Conservation (phyloP, 805 yeast species). For the Ogataea dorogensis region DNA sequence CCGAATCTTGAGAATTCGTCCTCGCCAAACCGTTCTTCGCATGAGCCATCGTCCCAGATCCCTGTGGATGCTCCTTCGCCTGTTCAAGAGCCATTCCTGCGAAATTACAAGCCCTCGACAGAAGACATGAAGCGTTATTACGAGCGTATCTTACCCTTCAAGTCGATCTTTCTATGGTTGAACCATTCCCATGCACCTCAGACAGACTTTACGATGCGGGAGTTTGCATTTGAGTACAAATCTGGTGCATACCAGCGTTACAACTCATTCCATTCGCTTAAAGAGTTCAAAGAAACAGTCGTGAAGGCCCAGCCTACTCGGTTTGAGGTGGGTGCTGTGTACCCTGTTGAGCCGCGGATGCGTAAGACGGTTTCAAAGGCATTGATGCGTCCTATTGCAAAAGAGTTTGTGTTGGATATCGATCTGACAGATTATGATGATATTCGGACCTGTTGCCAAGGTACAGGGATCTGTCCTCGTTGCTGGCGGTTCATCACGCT, state of each 20-base stretch:
- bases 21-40: conserved; percentile 13
- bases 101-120: conserved; percentile 37
- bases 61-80: conserved; percentile 18
- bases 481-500: conserved; percentile 93
- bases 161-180: conserved; percentile 81
- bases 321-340: conserved; percentile 93
- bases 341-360: conserved; percentile 82
- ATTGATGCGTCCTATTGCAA: conserved; percentile 75
- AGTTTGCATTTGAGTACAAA: conserved; percentile 86
- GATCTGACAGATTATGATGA: conserved; percentile 97
- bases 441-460: conserved; percentile 88
- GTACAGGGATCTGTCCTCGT: conserved; percentile 77
- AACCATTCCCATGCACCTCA: conserved; percentile 78
- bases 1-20: conserved; percentile 11
- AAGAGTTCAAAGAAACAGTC: conserved; percentile 78
- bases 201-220: conserved; percentile 81
- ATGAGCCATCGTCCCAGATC: conserved; percentile 26
- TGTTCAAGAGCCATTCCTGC: conserved; percentile 1
- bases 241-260: conserved; percentile 90
- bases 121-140: conserved; percentile 75
- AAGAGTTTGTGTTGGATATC: conserved; percentile 93
- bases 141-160: conserved; percentile 70
- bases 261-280: conserved; percentile 64
- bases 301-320: conserved; percentile 76
- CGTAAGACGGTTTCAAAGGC: conserved; percentile 72